Conservation (phyloP, 352 stramenopile species). For the Phytophthora vignae region DNA sequence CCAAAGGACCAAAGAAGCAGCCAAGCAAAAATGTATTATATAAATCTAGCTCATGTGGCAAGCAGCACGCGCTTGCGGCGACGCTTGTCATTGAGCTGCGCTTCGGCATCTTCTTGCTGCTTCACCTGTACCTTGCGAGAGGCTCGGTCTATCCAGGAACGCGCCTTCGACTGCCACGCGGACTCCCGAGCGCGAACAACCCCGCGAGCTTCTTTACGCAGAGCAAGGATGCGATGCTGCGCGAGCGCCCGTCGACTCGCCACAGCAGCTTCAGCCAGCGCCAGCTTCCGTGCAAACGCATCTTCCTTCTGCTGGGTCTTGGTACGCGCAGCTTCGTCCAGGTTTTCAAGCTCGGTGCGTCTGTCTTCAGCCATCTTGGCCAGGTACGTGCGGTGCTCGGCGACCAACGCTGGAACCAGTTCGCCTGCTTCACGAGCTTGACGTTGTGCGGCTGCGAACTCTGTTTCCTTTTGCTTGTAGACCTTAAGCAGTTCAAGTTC, state of each 20-base stretch:
- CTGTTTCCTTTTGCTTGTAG: constrained; percentile 75
- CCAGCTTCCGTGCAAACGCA: constrained; percentile 82
- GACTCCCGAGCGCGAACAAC: constrained; percentile 76
- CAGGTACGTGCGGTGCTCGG: constrained; percentile 87
- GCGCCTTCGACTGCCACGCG: constrained; percentile 81
- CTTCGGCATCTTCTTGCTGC: constrained; percentile 89
- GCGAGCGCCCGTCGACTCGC: constrained; percentile 74
- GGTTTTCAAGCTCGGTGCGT: constrained; percentile 59
- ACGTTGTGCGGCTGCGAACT: constrained; percentile 77
- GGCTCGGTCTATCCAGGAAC: constrained; percentile 89
- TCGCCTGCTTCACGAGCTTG: constrained; percentile 68
- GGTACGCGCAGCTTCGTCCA: constrained; percentile 40
- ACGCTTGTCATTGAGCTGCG: constrained; percentile 76
- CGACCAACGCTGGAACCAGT: constrained; percentile 66
- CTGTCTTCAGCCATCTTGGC: constrained; percentile 85
- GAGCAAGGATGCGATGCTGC: constrained; percentile 75
- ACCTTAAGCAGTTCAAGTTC: constrained; percentile 83
- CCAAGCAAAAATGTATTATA: constrained; percentile 38
- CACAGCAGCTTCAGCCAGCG: constrained; percentile 73
- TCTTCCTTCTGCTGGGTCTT: constrained; percentile 77
- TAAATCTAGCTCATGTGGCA: constrained; percentile 40
- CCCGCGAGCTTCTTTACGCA: constrained; percentile 83
- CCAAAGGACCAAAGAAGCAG: constrained; percentile 5
- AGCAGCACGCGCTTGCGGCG: constrained; percentile 72
- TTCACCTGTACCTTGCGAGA: constrained; percentile 92